Evolutionary conservation across 768 basidiomycete species (phyloP).

Genomic region (Serpula lacrymans): DNA sequence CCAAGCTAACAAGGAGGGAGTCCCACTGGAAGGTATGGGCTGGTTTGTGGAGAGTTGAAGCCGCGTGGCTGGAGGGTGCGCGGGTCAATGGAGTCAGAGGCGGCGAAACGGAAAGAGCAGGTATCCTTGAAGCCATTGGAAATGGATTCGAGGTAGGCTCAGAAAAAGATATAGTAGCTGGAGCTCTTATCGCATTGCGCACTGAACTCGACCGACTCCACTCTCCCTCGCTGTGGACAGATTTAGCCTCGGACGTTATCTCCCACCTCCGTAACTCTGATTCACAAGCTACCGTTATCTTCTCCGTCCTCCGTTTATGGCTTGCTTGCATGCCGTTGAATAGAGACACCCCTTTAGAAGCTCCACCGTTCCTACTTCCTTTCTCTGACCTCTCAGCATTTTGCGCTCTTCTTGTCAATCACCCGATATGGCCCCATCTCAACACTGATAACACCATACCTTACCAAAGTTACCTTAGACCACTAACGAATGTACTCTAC

Average conservation of each 20-base stretch:
- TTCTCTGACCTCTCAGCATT: conserved; percentile 52
- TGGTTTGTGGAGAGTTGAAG: conserved; percentile 37
- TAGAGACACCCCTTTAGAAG: conserved; percentile 25
- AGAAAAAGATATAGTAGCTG: conserved; percentile 34
- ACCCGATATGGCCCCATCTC: conserved; percentile 46
- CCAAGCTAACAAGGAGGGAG: conserved; percentile 28
- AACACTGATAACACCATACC: no score
- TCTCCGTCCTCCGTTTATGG: conserved; percentile 52
- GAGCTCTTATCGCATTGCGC: conserved; percentile 33
- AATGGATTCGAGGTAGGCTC: conserved; percentile 35
- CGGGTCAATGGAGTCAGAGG: conserved; percentile 64
- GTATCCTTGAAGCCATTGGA: conserved; percentile 31
- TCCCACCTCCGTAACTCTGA: conserved; percentile 29
- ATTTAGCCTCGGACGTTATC: conserved; percentile 28
- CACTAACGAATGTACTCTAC: conserved; percentile 52
- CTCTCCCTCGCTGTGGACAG: conserved; percentile 1
- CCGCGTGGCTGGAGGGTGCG: conserved; percentile 76
- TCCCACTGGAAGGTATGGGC: conserved; percentile 27
- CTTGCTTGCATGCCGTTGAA: conserved; percentile 60
- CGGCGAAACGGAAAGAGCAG: conserved; percentile 61
- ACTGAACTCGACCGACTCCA: conserved; percentile 16
- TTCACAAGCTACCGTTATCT: no score
- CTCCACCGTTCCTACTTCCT: conserved; percentile 63
- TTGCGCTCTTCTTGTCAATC: conserved; percentile 46
- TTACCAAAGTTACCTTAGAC: conserved; percentile 49